Percentiles rank a stretch among this genome's conserved stretches.
phyloP scores from a whole-genome alignment of 768 basidiomycete genomes.

The Multifurca ochricompacta region DNA sequence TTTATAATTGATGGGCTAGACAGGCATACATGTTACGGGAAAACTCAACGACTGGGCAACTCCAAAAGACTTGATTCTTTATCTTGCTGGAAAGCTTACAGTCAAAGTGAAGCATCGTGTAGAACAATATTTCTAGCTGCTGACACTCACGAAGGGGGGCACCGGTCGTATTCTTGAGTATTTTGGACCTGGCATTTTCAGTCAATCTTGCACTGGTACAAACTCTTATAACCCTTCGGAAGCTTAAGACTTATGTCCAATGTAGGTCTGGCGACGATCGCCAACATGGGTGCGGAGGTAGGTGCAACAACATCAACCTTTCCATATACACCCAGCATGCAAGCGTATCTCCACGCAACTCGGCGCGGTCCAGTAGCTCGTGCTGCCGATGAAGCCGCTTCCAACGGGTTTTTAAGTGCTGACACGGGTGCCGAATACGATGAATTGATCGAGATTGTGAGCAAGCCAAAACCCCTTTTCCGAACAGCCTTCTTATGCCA shows the following conservation, averaged over 20 bases:
- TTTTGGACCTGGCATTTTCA: constrained; percentile 84
- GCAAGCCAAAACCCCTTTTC: constrained; percentile 23
- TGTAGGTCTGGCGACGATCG: constrained; percentile 83
- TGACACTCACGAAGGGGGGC: constrained; percentile 56
- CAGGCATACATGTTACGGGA: constrained; percentile 85
- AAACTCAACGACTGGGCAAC: constrained; percentile 86
- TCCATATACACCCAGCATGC: constrained; percentile 90
- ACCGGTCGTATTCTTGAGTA: constrained; percentile 96
- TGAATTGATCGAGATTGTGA: constrained; percentile 86
- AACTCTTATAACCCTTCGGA: background rate
- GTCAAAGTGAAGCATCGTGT: constrained; percentile 59
- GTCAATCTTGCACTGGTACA: constrained; percentile 87
- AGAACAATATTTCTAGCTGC: background rate
- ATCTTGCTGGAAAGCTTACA: constrained; percentile 89
- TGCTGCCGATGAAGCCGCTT: constrained; percentile 80
- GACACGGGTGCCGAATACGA: constrained; percentile 92
- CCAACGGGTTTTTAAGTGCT: constrained; percentile 67
- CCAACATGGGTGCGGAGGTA: constrained; percentile 99
- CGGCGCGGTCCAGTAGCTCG: constrained; percentile 77
- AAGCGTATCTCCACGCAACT: constrained; percentile 82
- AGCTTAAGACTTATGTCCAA: background rate
- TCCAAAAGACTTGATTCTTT: constrained; percentile 92
- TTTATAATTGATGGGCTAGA: background rate
- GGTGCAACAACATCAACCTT: constrained; percentile 99
- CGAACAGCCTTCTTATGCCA: constrained; percentile 1